Evolutionary conservation across 768 basidiomycete genomes (phyloP).

Genomic region (Serpula lacrymans): DNA sequence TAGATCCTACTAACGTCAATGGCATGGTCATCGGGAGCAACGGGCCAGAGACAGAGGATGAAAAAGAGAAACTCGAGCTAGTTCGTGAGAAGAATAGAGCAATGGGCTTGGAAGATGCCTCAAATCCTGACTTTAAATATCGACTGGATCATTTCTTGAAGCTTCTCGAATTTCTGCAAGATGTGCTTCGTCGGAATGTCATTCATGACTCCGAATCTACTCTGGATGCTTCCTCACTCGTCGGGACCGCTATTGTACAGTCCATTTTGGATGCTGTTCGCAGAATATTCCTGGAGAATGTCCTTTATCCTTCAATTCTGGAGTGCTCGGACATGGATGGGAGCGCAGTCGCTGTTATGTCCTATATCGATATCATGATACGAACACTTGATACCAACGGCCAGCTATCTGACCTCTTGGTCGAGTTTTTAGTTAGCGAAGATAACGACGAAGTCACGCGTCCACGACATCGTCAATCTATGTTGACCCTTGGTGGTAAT

Average conservation of each 20-base stretch:
- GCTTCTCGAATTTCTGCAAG: conserved; percentile 87
- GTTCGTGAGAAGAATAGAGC: conserved; percentile 50
- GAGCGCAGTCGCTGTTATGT: conserved; percentile 95
- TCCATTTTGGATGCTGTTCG: conserved; percentile 82
- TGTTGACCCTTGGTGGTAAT: conserved; percentile 38
- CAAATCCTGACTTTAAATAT: conserved; percentile 68
- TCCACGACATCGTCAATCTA: conserved; percentile 38
- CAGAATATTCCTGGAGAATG: conserved; percentile 86
- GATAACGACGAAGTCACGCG: conserved; percentile 69
- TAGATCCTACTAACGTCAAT: conserved; percentile 37
- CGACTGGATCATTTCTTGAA: conserved; percentile 89
- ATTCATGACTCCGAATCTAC: conserved; percentile 35
- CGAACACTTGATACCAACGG: conserved; percentile 69
- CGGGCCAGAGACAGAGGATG: conserved; percentile 50
- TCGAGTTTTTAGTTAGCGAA: conserved; percentile 81
- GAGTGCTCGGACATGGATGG: conserved; percentile 93
- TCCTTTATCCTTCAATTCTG: conserved; percentile 88
- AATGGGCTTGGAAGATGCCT: conserved; percentile 74
- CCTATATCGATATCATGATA: conserved; percentile 89
- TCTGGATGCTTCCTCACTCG: conserved; percentile 57
- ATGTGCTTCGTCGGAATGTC: conserved; percentile 72
- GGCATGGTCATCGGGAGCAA: conserved; percentile 76
- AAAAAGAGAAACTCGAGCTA: conserved; percentile 47
- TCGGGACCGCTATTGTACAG: conserved; percentile 79
- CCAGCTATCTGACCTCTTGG: conserved; percentile 63